phyloP scores from a whole-genome alignment of 2,329 filamentous ascomycete species.

The Rachicladosporium sp. region DNA sequence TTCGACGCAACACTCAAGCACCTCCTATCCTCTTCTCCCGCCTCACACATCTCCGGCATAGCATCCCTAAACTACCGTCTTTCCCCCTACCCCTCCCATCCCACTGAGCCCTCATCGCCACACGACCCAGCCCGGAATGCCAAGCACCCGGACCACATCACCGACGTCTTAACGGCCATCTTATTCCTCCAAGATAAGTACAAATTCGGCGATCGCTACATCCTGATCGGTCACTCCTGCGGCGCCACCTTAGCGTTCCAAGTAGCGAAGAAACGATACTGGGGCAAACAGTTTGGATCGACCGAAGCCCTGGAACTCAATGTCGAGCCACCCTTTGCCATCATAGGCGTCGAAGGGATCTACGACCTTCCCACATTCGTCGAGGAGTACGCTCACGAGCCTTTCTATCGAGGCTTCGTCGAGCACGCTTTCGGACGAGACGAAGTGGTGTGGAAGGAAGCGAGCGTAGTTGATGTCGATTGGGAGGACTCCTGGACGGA shows the following conservation, averaged over 20 bases:
- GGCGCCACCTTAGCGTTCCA: constrained; percentile 55
- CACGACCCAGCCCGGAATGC: constrained; percentile 37
- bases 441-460: constrained; percentile 37
- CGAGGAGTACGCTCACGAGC: constrained; percentile 27
- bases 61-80: constrained; percentile 55
- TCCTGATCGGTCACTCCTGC: constrained; percentile 51
- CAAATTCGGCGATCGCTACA: constrained; percentile 33
- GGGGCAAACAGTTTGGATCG: constrained; percentile 18
- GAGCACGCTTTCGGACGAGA: constrained; percentile 48
- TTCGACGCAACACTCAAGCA: constrained; percentile 26
- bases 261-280: constrained; percentile 36
- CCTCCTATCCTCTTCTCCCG: constrained; percentile 18
- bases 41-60: constrained; percentile 42
- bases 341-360: constrained; percentile 54
- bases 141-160: constrained; percentile 48
- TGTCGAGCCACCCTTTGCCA: constrained; percentile 32
- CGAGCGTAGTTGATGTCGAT: constrained; percentile 39
- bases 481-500: constrained; percentile 32
- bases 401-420: constrained; percentile 48
- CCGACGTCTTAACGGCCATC: constrained; percentile 44
- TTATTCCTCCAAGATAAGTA: constrained; percentile 37
- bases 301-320: constrained; percentile 15
- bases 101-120: constrained; percentile 34
- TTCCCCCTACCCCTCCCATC: constrained; percentile 36
- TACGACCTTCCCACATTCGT: constrained; percentile 50